These are phyloP conservation scores for Irpex rosettiformis DNA, from an alignment of 1,284 basidiomycete species.

Conservation along the genomic window DNA sequence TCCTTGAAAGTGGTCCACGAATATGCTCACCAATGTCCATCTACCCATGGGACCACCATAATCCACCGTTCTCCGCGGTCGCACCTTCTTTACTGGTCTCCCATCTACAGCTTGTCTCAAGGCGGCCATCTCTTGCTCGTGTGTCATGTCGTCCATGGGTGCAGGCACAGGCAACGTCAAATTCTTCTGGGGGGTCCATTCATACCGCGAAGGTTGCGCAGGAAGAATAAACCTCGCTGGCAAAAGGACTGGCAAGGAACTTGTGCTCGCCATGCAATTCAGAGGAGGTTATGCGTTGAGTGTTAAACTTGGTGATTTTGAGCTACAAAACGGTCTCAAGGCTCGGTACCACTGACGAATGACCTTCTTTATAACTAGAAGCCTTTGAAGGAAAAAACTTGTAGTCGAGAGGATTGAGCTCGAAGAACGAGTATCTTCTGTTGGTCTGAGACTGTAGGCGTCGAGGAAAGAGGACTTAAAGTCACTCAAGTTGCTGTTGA, in stretches of 20 bases:
- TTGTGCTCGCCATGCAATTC: constrained; percentile 13
- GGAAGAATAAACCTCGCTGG: constrained; percentile 14
- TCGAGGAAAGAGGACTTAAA: too few species aligned
- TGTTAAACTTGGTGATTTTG: background rate
- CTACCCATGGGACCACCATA: constrained; percentile 86
- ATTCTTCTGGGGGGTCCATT: constrained; percentile 44
- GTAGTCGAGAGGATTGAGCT: too few species aligned
- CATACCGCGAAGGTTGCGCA: constrained; percentile 13
- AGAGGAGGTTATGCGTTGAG: background rate
- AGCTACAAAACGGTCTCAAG: too few species aligned
- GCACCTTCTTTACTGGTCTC: constrained; percentile 83
- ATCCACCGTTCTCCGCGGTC: constrained; percentile 92
- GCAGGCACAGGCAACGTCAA: constrained; percentile 59
- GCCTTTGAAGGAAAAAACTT: too few species aligned
- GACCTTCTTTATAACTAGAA: too few species aligned
- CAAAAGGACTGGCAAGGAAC: constrained; percentile 20
- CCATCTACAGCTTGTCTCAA: constrained; percentile 66
- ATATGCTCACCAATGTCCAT: constrained; percentile 69
- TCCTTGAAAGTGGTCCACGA: background rate
- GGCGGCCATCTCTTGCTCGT: constrained; percentile 77
- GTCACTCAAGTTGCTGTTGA: background rate
- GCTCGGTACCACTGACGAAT: too few species aligned
- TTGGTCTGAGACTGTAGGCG: too few species aligned
- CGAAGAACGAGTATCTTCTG: too few species aligned
- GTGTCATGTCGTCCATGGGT: constrained; percentile 69